A percentile compares a stretch with the other conserved stretches of the same genome.
These are phyloP conservation scores for Sonneratia caseolaris DNA, from an alignment of 345 rosid species.

Conservation along the genomic window DNA sequence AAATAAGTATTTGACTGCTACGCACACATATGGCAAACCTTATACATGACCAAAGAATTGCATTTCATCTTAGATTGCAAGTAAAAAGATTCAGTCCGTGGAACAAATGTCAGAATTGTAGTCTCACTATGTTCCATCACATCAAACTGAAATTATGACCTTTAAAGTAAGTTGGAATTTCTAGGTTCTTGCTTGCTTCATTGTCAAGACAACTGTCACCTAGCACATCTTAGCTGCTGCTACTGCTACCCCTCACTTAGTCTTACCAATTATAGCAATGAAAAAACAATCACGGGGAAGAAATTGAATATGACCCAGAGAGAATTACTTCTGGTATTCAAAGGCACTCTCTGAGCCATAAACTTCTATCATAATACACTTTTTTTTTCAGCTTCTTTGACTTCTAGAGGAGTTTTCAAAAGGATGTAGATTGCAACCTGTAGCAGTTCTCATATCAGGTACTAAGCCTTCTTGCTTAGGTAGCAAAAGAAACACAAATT, in stretches of 20 bases:
- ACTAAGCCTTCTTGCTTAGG: background rate
- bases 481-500: background rate
- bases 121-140: background rate
- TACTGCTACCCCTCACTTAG: background rate
- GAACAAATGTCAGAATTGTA: background rate
- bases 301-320: background rate
- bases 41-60: background rate
- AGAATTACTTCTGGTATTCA: too few relatives aligned
- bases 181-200: background rate
- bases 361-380: background rate
- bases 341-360: background rate
- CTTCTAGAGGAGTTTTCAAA: background rate
- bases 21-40: background rate
- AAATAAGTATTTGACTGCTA: background rate
- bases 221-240: background rate
- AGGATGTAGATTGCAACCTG: background rate
- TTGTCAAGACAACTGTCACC: background rate
- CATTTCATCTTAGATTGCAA: background rate
- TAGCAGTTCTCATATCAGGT: background rate
- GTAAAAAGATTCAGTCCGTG: background rate
- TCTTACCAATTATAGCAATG: background rate
- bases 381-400: background rate
- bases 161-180: background rate
- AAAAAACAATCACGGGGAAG: background rate
- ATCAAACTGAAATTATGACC: background rate